A percentile compares a stretch with the other conserved stretches of the same genome.
These are phyloP conservation scores for Linderina pennispora DNA, from an alignment of 192 early-diverging fungal species.

Conservation along the genomic window DNA sequence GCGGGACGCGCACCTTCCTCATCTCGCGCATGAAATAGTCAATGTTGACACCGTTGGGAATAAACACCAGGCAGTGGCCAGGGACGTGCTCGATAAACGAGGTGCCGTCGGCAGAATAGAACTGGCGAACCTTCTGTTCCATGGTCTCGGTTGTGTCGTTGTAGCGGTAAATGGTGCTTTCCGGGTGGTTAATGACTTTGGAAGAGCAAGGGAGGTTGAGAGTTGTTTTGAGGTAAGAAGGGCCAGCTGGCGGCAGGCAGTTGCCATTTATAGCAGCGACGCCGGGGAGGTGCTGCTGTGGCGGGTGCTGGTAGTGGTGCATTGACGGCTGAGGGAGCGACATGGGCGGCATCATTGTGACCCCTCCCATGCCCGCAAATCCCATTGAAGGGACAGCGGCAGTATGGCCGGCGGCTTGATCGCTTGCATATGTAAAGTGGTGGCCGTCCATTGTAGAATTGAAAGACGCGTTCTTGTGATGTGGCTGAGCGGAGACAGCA, in stretches of 20 bases:
- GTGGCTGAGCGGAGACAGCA: too few relatives aligned
- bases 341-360: neutral
- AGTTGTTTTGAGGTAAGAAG: neutral
- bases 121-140: constrained; percentile 39
- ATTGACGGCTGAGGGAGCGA: neutral
- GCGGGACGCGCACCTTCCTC: constrained; percentile 26
- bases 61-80: constrained; percentile 43
- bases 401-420: neutral
- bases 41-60: constrained; percentile 27
- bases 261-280: neutral
- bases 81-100: constrained; percentile 43
- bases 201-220: neutral
- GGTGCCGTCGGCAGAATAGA: constrained; percentile 27
- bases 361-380: neutral
- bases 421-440: neutral
- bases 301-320: neutral
- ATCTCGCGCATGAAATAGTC: constrained; percentile 23
- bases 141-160: constrained; percentile 1
- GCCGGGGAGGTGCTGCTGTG: neutral
- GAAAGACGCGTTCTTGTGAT: too few relatives aligned
- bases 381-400: neutral
- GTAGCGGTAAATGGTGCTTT: neutral
- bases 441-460: neutral
- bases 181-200: neutral
- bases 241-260: neutral